phyloP scores from a whole-genome alignment of 345 rosid species.

The Mallotus nudiflorus region DNA sequence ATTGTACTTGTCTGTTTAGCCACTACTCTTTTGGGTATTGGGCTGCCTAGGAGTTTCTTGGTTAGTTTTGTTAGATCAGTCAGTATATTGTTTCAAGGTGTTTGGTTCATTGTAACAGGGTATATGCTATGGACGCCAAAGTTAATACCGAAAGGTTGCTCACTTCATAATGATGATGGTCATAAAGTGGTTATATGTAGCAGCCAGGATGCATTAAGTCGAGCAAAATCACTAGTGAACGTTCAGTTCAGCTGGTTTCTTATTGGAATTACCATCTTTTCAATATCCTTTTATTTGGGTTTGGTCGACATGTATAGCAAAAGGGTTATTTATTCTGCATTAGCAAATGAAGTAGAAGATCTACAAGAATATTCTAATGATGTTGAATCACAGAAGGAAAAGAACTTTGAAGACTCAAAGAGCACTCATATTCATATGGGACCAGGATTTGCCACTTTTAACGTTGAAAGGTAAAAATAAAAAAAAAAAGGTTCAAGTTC shows the following conservation, averaged over 20 bases:
- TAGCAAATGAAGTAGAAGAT: slow-evolving; percentile 11
- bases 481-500: too few relatives aligned
- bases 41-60: slow-evolving; percentile 64
- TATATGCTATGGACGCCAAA: slow-evolving; percentile 74
- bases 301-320: slow-evolving; percentile 38
- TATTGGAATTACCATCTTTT: slow-evolving; percentile 41
- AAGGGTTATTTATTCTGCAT: slow-evolving; percentile 7
- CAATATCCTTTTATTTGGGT: slow-evolving; percentile 42
- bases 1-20: slow-evolving; percentile 46
- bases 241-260: slow-evolving; percentile 62
- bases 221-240: slow-evolving; percentile 79
- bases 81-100: slow-evolving; percentile 69
- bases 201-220: slow-evolving; percentile 45
- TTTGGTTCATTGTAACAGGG: slow-evolving; percentile 73
- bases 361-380: background rate
- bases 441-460: background rate
- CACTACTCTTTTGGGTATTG: slow-evolving; percentile 62
- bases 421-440: background rate
- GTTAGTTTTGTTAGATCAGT: slow-evolving; percentile 61
- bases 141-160: slow-evolving; percentile 61
- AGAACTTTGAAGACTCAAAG: background rate
- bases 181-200: slow-evolving; percentile 65
- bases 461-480: slow-evolving; percentile 1
- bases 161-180: slow-evolving; percentile 57
- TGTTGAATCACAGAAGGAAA: slow-evolving; percentile 8